Conservation (phyloP, 1,139 yeast genomes). For the Taphrina deformans region DNA sequence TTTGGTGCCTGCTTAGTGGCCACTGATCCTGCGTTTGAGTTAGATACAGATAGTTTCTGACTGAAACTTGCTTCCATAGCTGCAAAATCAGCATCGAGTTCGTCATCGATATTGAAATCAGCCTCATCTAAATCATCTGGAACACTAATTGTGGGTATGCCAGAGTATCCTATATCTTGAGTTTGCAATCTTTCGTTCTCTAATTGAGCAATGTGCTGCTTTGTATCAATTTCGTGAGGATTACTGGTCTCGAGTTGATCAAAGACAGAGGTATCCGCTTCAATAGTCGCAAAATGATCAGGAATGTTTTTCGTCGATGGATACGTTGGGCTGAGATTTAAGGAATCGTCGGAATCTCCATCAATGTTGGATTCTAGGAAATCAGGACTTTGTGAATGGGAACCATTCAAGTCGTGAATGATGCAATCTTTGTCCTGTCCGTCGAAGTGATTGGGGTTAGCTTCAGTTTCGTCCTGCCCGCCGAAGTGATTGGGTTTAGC, state of each 20-base stretch:
- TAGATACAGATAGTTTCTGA: neutral
- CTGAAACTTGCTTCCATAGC: slow-evolving; percentile 16
- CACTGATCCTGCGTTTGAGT: neutral
- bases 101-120: slow-evolving; percentile 26
- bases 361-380: neutral
- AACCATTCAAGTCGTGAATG: neutral
- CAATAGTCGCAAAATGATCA: neutral
- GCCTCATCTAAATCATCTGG: slow-evolving; percentile 24
- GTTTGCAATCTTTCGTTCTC: neutral
- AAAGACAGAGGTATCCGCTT: neutral
- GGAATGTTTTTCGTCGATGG: neutral
- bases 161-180: neutral
- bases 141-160: neutral
- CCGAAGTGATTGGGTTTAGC: too few species aligned
- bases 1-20: neutral
- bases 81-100: slow-evolving; percentile 24
- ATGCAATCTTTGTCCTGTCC: neutral
- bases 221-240: neutral
- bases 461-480: too few species aligned
- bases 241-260: neutral
- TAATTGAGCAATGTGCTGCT: neutral
- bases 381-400: neutral
- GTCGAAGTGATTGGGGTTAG: neutral
- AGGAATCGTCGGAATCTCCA: neutral
- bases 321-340: neutral